phyloP scores from a whole-genome alignment of 371 early-diverging fungal species.

The Gilbertella persicaria region DNA sequence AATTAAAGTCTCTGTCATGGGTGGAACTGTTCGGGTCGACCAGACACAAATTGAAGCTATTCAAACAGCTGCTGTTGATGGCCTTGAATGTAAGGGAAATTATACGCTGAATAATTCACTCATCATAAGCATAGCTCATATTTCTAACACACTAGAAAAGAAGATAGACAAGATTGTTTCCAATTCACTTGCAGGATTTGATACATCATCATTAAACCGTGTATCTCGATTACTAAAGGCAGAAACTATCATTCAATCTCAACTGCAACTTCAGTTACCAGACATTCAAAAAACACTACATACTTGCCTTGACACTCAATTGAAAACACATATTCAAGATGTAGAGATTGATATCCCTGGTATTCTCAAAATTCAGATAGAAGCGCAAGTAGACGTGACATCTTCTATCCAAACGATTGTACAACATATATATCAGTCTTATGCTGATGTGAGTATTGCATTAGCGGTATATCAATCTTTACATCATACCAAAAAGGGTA shows the following conservation, averaged over 20 bases:
- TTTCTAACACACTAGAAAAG: conserved; percentile 3
- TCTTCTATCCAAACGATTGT: conserved; percentile 3
- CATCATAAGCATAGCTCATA: background rate
- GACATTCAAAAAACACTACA: conserved; percentile 5
- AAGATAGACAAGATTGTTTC: conserved; percentile 7
- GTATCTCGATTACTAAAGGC: background rate
- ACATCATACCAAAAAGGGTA: too few relatives aligned
- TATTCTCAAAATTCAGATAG: conserved; percentile 6
- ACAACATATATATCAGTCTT: background rate
- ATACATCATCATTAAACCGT: background rate
- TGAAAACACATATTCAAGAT: conserved; percentile 10
- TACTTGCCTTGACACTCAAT: background rate
- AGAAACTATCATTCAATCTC: background rate
- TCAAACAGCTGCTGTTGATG: conserved; percentile 3
- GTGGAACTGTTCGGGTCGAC: background rate
- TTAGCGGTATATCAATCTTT: too few relatives aligned
- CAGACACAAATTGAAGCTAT: conserved; percentile 6
- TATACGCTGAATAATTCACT: background rate
- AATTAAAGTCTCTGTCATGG: background rate
- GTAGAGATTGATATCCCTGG: conserved; percentile 13
- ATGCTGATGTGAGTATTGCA: conserved; percentile 10
- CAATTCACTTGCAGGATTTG: background rate
- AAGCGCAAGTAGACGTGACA: background rate
- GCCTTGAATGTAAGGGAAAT: background rate
- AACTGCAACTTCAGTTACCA: background rate